Evolutionary conservation across 148 eudicot species (phyloP), one percentile per base, ranked within the genome.

Genomic region (Cornus controversa): DNA sequence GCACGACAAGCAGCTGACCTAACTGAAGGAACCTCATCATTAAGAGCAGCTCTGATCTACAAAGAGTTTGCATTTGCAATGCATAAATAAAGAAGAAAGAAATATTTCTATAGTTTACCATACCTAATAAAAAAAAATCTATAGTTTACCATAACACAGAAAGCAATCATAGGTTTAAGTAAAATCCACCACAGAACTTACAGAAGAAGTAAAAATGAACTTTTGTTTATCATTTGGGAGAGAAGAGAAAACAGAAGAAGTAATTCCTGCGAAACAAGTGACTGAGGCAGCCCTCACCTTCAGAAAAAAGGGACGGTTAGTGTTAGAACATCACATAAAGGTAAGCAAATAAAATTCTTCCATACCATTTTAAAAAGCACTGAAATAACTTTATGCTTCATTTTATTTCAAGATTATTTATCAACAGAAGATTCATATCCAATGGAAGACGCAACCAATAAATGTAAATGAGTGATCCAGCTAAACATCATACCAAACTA

Each of bases 1-100:
- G 99, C 94, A 42, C 99, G 96, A 81, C 98, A 96, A 81, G 99
- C 97, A 75, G 94, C 98, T 82, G 98, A 89, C 79, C 93, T 91
- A 60, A 96, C 97, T 60, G 94, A 87, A 80, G 99, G 93, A 74
- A 81, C 94, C 82, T 80, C 87, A 78, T 93, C 99, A 27, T 83
- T 84, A 64, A 81, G 63, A 78, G 99, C 91, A 80, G 90, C 97
- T 78, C 84, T 78, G 80, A 91, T 80, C 98, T 94, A 86, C 15
- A 85, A 75, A 75, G 66, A 57, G 60, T 60, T 53, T 70, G 64
- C 15, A 42, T 26, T 2, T 34, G 3, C 34, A 69, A 10, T 40
- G 22, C 10, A 26, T 26, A 15, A 13, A 66, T 26, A 26, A 26
- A 53, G 14, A 18, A 60, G 8, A 9, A 22, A 22, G 27, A 15